A percentile compares a stretch with the other conserved stretches of the same genome.
These are phyloP conservation scores for Metschnikowia henanensis DNA, from an alignment of 805 yeast species.

Conservation along the genomic window DNA sequence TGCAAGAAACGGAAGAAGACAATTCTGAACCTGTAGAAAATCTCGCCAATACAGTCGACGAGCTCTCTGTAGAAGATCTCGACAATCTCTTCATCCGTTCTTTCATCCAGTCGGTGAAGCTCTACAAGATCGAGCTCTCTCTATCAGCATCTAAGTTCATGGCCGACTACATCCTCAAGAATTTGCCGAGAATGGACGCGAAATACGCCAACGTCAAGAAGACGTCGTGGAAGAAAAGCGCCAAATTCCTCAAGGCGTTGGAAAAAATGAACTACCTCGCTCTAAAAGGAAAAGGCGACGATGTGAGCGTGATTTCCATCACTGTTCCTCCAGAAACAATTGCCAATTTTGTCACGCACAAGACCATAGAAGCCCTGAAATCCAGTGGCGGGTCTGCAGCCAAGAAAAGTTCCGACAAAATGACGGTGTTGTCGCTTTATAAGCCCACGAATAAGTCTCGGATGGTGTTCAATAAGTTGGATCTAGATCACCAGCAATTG, in stretches of 20 bases:
- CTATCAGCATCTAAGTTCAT: constrained; percentile 73
- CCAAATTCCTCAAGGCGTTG: constrained; percentile 83
- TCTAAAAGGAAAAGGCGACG: constrained; percentile 85
- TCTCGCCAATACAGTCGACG: constrained; percentile 36
- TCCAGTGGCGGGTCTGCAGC: constrained; percentile 23
- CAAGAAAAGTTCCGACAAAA: constrained; percentile 25
- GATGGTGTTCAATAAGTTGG: constrained; percentile 45
- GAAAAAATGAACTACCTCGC: constrained; percentile 71
- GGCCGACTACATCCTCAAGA: constrained; percentile 64
- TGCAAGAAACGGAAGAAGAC: no score
- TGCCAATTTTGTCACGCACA: constrained; percentile 66
- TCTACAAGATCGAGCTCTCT: constrained; percentile 60
- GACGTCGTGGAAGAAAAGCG: constrained; percentile 86
- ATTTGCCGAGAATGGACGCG: constrained; percentile 68
- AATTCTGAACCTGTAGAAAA: constrained; percentile 2
- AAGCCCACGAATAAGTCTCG: constrained; percentile 56
- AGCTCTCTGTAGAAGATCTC: constrained; percentile 58
- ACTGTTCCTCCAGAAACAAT: constrained; percentile 34
- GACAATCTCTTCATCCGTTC: constrained; percentile 77
- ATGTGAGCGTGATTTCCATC: constrained; percentile 47
- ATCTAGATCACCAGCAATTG: constrained; percentile 34
- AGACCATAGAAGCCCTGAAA: constrained; percentile 27
- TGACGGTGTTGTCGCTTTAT: constrained; percentile 42
- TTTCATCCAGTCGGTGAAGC: constrained; percentile 64
- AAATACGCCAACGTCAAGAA: constrained; percentile 62